A percentile compares a stretch with the other conserved stretches of the same genome.
Conservation (phyloP, 1,139 yeast genomes). For the Magnusiomyces tetraspermus region DNA sequence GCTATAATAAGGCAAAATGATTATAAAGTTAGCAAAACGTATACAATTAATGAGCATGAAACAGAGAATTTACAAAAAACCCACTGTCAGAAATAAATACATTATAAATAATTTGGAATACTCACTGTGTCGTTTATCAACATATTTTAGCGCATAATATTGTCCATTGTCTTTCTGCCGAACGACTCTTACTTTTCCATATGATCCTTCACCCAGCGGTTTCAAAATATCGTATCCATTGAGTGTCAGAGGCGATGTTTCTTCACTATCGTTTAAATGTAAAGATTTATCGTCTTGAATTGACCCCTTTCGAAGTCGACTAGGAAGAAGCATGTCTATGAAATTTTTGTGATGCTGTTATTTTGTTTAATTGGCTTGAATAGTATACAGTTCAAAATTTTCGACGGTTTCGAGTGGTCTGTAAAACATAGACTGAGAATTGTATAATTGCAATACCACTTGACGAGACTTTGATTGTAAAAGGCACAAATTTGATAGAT, state of each 20-base stretch:
- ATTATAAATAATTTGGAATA: not conserved
- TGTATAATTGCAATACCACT: too few species aligned
- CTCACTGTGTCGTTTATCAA: constrained; percentile 13
- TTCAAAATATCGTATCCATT: constrained; percentile 9
- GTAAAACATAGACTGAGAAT: too few species aligned
- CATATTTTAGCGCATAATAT: constrained; percentile 64
- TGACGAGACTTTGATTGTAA: too few species aligned
- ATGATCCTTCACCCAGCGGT: constrained; percentile 29
- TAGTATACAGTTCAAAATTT: too few species aligned
- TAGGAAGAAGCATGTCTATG: not conserved
- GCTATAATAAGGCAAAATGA: constrained; percentile 1
- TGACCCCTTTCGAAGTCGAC: not conserved
- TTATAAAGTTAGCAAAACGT: not conserved
- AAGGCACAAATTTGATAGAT: too few species aligned
- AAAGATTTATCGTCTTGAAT: too few species aligned
- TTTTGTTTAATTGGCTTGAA: too few species aligned
- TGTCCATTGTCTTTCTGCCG: constrained; percentile 46
- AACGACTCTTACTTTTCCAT: constrained; percentile 66
- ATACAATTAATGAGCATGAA: not conserved
- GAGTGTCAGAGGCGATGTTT: constrained; percentile 1
- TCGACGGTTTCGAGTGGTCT: too few species aligned
- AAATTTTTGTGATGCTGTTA: too few species aligned
- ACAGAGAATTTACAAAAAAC: not conserved
- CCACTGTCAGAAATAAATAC: not conserved
- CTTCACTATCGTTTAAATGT: not conserved